Base-by-base conservation (phyloP, 2,329 filamentous ascomycete species). In the Talaromyces sp. region DNA sequence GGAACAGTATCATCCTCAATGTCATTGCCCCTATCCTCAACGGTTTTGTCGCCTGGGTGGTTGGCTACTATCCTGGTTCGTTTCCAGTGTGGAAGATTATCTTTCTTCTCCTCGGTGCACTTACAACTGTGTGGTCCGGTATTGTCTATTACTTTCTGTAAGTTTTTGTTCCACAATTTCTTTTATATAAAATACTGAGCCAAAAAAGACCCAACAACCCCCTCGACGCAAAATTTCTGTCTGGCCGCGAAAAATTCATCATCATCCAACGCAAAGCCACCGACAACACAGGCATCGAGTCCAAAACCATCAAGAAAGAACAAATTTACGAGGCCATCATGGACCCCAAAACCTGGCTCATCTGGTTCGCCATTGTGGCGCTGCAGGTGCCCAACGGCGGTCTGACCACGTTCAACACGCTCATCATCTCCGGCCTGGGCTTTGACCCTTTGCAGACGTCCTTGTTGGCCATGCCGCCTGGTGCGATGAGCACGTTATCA, bases 1-100 rank as follows among this genome's bases (percentile, higher is more conserved):
- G 55, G 1, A 56, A 56, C 38, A 56, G 55, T 56, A 56, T 56
- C 17, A 56, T 56, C 17, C 29, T 56, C 21, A 56, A 56, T n/a
- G 55, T 56, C 27, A 49, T 56, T 31, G 55, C 55, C 10, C 55
- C 55, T 9, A 56, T 56, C 7, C 55, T 56, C 26, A 56, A 56
- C 38, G 55, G 55, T 0, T 56, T 56, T 49, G 19, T 56, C 43
- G 55, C 55, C 35, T 56, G 55, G 55, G 55, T 46, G 38, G 55
- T 56, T 11, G 55, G 55, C 13, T 56, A 56, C 21, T 56, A 56
- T 31, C 55, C 38, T 1, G 55, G 55, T 38, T 14, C 55, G 27
- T 56, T 56, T 14, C 55, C 55, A 1, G 29, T 19, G 3, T 56
- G 55, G 55, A 56, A 56, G 38, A 56, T 56, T 14, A 56, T 56